Evolutionary conservation across 2,329 filamentous ascomycete genomes (phyloP).

Genomic region (Fusarium sp.): DNA sequence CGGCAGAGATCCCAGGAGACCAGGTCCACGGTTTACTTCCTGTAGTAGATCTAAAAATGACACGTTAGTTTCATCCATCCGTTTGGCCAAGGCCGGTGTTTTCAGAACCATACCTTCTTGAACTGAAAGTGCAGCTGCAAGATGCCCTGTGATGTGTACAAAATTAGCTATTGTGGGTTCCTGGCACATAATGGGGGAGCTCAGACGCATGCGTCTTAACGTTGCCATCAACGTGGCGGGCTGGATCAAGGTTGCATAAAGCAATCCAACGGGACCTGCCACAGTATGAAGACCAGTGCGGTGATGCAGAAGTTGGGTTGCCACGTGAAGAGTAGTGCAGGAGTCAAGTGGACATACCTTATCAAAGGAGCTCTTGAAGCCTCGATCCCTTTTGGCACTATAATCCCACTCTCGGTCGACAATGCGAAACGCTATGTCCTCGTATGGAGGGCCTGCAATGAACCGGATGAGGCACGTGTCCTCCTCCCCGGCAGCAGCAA

Average conservation of each 20-base stretch:
- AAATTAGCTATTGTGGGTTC: conserved; percentile 33
- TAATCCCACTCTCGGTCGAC: conserved; percentile 99
- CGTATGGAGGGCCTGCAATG: conserved; percentile 93
- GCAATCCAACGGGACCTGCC: conserved; percentile 18
- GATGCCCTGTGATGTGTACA: conserved; percentile 74
- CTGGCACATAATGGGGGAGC: conserved; percentile 15
- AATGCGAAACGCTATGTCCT: conserved; percentile 96
- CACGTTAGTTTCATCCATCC: conserved; percentile 39
- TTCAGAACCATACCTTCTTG: conserved; percentile 79
- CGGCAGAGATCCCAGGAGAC: conserved; percentile 6
- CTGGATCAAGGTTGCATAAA: conserved; percentile 24
- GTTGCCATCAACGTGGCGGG: conserved; percentile 22
- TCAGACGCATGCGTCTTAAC: conserved; percentile 16
- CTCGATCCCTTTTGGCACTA: conserved; percentile 92
- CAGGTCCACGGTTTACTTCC: conserved; percentile 56
- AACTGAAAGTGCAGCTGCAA: conserved; percentile 98
- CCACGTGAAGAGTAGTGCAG: conserved; percentile 25
- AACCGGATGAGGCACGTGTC: conserved; percentile 98
- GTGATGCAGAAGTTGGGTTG: conserved; percentile 23
- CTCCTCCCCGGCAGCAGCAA: conserved; percentile 92
- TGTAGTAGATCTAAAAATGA: conserved; percentile 64
- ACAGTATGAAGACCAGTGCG: conserved; percentile 27
- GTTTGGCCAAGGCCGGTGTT: conserved; percentile 4
- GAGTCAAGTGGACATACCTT: conserved; percentile 73
- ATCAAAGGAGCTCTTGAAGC: conserved; percentile 96